These are phyloP conservation scores for Lactifluus rugatus DNA, from an alignment of 768 basidiomycete species.

Conservation along the genomic window DNA sequence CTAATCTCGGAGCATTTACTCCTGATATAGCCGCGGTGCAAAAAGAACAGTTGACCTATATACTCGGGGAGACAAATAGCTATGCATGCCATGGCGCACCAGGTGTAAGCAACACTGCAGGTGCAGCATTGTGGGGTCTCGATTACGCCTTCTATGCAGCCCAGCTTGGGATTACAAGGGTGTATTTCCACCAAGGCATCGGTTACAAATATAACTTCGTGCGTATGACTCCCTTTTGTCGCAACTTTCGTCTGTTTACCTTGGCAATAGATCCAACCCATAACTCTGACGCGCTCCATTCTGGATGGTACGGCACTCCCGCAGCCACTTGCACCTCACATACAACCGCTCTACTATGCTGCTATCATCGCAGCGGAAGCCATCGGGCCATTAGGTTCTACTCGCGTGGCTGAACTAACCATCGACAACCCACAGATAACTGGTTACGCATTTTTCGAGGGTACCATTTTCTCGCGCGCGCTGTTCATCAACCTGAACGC, in stretches of 20 bases:
- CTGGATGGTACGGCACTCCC: constrained; percentile 43
- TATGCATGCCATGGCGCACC: constrained; percentile 35
- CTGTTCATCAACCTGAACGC: constrained; percentile 53
- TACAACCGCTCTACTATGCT: constrained; percentile 60
- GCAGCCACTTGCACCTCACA: constrained; percentile 43
- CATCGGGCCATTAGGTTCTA: constrained; percentile 37
- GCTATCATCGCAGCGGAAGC: constrained; percentile 52
- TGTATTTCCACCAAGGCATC: constrained; percentile 59
- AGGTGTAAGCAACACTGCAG: constrained; percentile 60
- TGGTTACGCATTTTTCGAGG: constrained; percentile 56
- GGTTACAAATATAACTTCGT: constrained; percentile 67
- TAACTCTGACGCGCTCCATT: constrained; percentile 46
- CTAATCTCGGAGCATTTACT: constrained; percentile 43
- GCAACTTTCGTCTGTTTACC: background rate
- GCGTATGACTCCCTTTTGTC: background rate
- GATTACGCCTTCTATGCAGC: constrained; percentile 56
- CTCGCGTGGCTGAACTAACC: constrained; percentile 38
- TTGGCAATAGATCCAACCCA: constrained; percentile 49
- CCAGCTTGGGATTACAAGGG: constrained; percentile 41
- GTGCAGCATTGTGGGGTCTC: constrained; percentile 57
- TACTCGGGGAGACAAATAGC: constrained; percentile 37
- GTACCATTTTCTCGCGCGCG: constrained; percentile 34
- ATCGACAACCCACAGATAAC: constrained; percentile 40
- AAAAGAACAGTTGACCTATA: constrained; percentile 40
- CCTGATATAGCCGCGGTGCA: constrained; percentile 46